A percentile compares a stretch with the other conserved stretches of the same genome.
Evolutionary conservation across 2,329 filamentous ascomycete species (phyloP).

Genomic region (Aspergillus pseudoviridinutans): DNA sequence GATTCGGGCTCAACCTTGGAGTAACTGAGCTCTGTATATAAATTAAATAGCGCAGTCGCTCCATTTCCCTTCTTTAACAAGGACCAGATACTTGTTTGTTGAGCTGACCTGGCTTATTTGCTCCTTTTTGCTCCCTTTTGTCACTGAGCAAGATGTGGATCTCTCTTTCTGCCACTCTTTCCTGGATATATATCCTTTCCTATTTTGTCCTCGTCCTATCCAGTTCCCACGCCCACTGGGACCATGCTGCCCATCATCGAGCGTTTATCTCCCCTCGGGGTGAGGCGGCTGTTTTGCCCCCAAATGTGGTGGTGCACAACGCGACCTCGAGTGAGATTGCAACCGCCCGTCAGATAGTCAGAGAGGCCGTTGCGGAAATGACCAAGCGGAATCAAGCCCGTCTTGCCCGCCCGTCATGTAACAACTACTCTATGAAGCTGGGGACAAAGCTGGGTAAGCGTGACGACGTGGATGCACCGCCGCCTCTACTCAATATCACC

Average conservation of each 20-base stretch:
- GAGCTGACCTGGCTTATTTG: background rate
- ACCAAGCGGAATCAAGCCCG: constrained; percentile 10
- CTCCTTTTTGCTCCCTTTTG: background rate
- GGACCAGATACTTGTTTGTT: background rate
- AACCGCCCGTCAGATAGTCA: constrained; percentile 4
- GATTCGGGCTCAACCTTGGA: background rate
- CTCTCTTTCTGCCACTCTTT: background rate
- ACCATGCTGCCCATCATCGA: background rate
- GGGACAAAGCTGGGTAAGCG: background rate
- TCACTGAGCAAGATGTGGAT: background rate
- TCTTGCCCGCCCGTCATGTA: constrained; percentile 2
- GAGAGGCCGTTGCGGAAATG: constrained; percentile 6
- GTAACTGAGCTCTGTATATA: background rate
- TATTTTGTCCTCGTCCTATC: background rate
- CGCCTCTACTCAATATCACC: constrained; percentile 7
- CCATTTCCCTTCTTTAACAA: background rate
- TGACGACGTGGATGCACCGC: background rate
- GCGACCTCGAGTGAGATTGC: constrained; percentile 3
- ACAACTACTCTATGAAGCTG: background rate
- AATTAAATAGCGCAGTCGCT: background rate
- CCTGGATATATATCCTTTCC: background rate
- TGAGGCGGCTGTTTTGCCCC: background rate
- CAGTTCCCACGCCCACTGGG: background rate
- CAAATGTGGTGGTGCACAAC: constrained; percentile 1
- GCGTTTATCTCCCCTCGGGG: background rate